These are phyloP conservation scores for Russula olivacea DNA, from an alignment of 768 basidiomycete genomes.

Conservation along the genomic window DNA sequence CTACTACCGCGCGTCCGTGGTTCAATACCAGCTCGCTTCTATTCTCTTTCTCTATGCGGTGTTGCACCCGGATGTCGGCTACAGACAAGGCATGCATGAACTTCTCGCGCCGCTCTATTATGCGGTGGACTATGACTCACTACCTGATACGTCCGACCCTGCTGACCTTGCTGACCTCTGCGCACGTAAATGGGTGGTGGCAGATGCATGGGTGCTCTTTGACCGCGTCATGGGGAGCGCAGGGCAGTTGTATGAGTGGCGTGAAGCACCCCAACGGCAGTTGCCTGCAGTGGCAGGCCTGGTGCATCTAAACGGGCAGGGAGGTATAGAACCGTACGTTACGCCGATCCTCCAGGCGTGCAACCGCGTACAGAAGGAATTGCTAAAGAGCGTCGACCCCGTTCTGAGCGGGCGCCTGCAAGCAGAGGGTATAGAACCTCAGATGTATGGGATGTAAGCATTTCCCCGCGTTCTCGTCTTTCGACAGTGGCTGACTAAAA, in stretches of 20 bases:
- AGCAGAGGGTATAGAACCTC: conserved; percentile 82
- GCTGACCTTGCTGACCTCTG: conserved; percentile 53
- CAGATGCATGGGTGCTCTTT: conserved; percentile 87
- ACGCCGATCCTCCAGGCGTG: conserved; percentile 85
- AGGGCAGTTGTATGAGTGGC: conserved; percentile 65
- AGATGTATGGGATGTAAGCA: conserved; percentile 91
- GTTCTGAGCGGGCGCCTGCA: conserved; percentile 70
- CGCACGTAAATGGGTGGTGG: conserved; percentile 62
- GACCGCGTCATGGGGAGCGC: conserved; percentile 69
- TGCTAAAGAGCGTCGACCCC: conserved; percentile 76
- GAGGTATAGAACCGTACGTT: conserved; percentile 57
- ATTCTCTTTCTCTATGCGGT: conserved; percentile 82
- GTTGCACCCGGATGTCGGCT: conserved; percentile 77
- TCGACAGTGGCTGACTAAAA: background rate
- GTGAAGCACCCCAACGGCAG: conserved; percentile 28
- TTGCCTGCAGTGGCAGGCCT: conserved; percentile 40
- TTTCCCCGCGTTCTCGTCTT: background rate
- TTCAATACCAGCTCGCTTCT: conserved; percentile 77
- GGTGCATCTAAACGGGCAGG: conserved; percentile 39
- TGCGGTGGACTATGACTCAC: conserved; percentile 77
- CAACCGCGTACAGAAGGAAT: conserved; percentile 66
- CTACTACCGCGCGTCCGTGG: conserved; percentile 74
- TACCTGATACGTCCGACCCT: conserved; percentile 38
- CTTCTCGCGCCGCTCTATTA: conserved; percentile 83
- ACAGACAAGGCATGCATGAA: conserved; percentile 99